Evolutionary conservation across 768 basidiomycete species (phyloP).

Genomic region (Tricholoma terreum): DNA sequence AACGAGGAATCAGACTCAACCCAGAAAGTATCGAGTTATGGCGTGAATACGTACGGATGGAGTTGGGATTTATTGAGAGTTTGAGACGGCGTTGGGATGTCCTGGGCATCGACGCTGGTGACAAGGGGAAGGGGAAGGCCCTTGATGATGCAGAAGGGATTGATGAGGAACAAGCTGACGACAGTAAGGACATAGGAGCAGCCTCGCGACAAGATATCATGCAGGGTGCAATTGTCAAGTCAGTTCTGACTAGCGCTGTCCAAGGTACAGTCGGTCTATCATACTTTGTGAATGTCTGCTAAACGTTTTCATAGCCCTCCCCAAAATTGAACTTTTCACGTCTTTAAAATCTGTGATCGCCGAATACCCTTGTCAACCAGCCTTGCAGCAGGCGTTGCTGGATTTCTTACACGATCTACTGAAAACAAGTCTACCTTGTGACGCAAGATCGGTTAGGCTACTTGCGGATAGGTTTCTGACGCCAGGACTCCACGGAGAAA

Average conservation of each 20-base stretch:
- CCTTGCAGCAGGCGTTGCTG: conserved; percentile 34
- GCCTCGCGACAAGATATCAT: conserved; percentile 66
- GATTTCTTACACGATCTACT: conserved; percentile 38
- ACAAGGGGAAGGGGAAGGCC: conserved; percentile 22
- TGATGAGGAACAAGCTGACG: conserved; percentile 21
- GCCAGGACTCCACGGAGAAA: conserved; percentile 28
- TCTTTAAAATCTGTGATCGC: conserved; percentile 35
- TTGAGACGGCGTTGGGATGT: conserved; percentile 77
- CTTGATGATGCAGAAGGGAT: conserved; percentile 17
- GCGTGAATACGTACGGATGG: conserved; percentile 90
- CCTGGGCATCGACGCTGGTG: conserved; percentile 56
- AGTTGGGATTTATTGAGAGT: conserved; percentile 80
- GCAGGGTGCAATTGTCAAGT: conserved; percentile 75
- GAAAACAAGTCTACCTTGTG: conserved; percentile 27
- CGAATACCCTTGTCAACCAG: conserved; percentile 33
- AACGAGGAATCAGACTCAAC: conserved; percentile 82
- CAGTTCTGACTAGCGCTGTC: conserved; percentile 71
- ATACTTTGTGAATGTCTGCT: neutral
- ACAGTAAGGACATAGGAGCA: conserved; percentile 48
- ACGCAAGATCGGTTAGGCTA: conserved; percentile 36
- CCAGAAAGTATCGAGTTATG: conserved; percentile 73
- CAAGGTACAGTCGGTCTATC: conserved; percentile 47
- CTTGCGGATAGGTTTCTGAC: conserved; percentile 32
- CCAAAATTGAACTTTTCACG: conserved; percentile 40
- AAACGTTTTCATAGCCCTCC: conserved; percentile 39